Conservation (phyloP, 1,139 yeast species). For the Arxiozyma telluris region DNA sequence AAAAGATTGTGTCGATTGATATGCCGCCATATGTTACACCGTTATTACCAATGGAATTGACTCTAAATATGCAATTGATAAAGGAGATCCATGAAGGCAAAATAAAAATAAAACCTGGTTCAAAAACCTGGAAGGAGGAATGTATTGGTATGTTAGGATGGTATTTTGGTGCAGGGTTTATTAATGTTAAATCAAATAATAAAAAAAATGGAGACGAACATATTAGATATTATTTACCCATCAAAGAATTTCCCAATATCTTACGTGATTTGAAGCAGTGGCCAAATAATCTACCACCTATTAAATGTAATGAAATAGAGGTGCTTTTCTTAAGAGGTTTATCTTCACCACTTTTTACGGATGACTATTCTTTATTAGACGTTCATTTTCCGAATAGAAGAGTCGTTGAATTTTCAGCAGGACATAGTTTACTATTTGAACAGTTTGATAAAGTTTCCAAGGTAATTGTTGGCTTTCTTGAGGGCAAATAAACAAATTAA, state of each 20-base stretch:
- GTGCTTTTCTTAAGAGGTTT: constrained; percentile 23
- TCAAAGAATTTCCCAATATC: constrained; percentile 21
- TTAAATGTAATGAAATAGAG: constrained; percentile 7
- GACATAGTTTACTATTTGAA: constrained; percentile 24
- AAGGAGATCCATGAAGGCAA: constrained; percentile 16
- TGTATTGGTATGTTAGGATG: constrained; percentile 16
- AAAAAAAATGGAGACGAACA: constrained; percentile 5
- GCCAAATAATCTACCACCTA: constrained; percentile 12
- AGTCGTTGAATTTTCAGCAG: constrained; percentile 19
- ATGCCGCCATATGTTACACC: constrained; percentile 27
- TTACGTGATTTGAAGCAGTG: constrained; percentile 18
- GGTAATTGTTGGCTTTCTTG: constrained; percentile 14
- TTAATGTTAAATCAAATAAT: constrained; percentile 13
- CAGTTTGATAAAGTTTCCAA: constrained; percentile 15
- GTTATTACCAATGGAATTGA: constrained; percentile 14
- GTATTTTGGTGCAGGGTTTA: constrained; percentile 27
- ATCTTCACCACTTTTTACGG: constrained; percentile 17
- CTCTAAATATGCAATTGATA: constrained; percentile 16
- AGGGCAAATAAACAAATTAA: not conserved
- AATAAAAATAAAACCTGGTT: constrained; percentile 19
- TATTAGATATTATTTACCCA: constrained; percentile 20
- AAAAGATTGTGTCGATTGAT: constrained; percentile 25
- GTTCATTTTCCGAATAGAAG: constrained; percentile 15
- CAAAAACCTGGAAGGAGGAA: constrained; percentile 18
- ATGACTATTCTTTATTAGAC: constrained; percentile 14